Conservation (phyloP, 1,284 basidiomycete species). For the Gymnopus androsaceus region DNA sequence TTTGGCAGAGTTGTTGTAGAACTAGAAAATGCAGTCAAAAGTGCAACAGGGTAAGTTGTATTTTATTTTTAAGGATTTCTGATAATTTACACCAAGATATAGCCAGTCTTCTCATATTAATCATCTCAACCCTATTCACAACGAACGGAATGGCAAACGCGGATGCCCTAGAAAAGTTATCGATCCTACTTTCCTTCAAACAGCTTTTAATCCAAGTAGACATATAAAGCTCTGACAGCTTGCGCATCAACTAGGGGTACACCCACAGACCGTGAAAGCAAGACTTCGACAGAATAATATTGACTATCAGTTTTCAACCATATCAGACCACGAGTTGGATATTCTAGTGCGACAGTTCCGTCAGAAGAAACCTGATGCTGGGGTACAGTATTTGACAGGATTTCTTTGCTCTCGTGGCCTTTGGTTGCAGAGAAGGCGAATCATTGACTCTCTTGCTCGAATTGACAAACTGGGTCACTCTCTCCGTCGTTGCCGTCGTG, state of each 20-base stretch:
- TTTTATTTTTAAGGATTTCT: too few relatives aligned
- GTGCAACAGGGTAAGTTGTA: too few relatives aligned
- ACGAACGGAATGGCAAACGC: conserved; percentile 20
- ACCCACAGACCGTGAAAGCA: not conserved
- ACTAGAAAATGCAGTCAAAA: conserved; percentile 4
- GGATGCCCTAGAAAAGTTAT: conserved; percentile 28
- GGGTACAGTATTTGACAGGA: not conserved
- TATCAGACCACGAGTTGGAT: not conserved
- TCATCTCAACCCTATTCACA: too few relatives aligned
- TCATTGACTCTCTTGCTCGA: not conserved
- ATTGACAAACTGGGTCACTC: conserved; percentile 5
- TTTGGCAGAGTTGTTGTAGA: conserved; percentile 9
- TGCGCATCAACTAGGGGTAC: conserved; percentile 14
- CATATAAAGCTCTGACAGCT: conserved; percentile 24
- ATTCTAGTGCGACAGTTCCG: not conserved
- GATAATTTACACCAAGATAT: too few relatives aligned
- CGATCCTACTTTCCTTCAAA: conserved; percentile 19
- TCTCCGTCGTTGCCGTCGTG: conserved; percentile 4
- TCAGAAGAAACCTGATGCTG: not conserved
- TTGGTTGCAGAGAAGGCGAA: not conserved
- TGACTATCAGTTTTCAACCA: conserved; percentile 12
- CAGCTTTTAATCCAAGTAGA: conserved; percentile 10
- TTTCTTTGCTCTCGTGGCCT: not conserved
- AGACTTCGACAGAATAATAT: conserved; percentile 13
- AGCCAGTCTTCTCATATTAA: too few relatives aligned